Percentiles rank a stretch among this genome's conserved stretches.
phyloP scores from a whole-genome alignment of 192 early-diverging fungal species.

The Spizellomyces punctatus region DNA sequence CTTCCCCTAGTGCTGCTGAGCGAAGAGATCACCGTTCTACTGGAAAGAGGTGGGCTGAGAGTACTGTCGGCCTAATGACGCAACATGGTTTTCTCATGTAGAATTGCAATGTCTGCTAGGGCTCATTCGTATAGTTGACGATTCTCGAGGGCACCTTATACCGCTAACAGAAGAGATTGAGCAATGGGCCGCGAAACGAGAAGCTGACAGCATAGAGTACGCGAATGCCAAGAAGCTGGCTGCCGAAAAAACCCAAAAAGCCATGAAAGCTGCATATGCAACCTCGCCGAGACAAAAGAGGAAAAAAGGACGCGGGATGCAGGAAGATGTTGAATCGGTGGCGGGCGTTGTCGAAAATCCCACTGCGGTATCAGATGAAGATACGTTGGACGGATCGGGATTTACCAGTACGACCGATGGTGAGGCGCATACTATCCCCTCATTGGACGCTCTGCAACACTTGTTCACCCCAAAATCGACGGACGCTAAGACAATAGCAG shows the following conservation, averaged over 20 bases:
- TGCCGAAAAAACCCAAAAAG: not conserved
- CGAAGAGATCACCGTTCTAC: slow-evolving; percentile 69
- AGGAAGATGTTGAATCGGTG: no score
- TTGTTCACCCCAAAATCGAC: no score
- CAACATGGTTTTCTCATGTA: not conserved
- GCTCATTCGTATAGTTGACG: not conserved
- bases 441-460: no score
- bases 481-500: no score
- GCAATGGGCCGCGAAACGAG: not conserved
- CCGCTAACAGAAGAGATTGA: not conserved
- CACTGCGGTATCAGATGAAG: no score
- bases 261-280: not conserved
- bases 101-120: not conserved
- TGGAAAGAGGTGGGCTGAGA: slow-evolving; percentile 40
- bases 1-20: slow-evolving; percentile 73
- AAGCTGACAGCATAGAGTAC: not conserved
- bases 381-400: no score
- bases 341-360: no score
- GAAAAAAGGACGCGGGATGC: not conserved
- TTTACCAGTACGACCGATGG: no score
- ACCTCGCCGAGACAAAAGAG: not conserved
- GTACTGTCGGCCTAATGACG: slow-evolving; percentile 3
- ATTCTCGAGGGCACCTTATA: not conserved
- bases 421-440: no score
- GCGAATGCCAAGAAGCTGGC: not conserved